These are phyloP conservation scores for Fusarium lateritium DNA, from an alignment of 2,329 filamentous ascomycete species.

Conservation along the genomic window DNA sequence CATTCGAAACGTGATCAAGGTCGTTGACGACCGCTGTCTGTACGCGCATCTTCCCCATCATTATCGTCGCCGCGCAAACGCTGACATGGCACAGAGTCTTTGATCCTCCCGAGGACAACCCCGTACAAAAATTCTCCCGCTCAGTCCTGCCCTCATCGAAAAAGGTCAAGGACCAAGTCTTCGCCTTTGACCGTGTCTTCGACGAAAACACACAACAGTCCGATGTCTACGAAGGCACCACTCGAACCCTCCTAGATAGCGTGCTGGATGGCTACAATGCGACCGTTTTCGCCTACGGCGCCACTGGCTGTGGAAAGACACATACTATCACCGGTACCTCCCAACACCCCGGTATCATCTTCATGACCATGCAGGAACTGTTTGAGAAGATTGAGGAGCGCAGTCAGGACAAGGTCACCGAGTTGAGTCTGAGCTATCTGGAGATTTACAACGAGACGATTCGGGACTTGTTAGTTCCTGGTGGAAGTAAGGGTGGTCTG, in stretches of 20 bases:
- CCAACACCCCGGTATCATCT: slow-evolving; percentile 96
- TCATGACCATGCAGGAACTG: slow-evolving; percentile 98
- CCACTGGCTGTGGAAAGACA: slow-evolving; percentile 97
- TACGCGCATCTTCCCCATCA: slow-evolving; percentile 63
- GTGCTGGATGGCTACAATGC: slow-evolving; percentile 98
- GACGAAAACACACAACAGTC: slow-evolving; percentile 94
- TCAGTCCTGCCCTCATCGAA: slow-evolving; percentile 88
- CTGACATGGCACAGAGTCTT: slow-evolving; percentile 78
- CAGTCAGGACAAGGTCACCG: slow-evolving; percentile 87
- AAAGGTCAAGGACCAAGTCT: slow-evolving; percentile 96
- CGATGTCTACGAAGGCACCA: slow-evolving; percentile 96
- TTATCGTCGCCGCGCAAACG: neutral
- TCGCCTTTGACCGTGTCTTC: slow-evolving; percentile 96
- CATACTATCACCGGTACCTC: slow-evolving; percentile 96
- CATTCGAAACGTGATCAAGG: slow-evolving; percentile 92
- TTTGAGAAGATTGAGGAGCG: slow-evolving; percentile 96
- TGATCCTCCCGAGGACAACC: slow-evolving; percentile 95
- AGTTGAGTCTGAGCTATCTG: slow-evolving; percentile 92
- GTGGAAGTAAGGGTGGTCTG: slow-evolving; percentile 84
- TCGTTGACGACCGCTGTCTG: slow-evolving; percentile 96
- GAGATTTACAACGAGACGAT: slow-evolving; percentile 99
- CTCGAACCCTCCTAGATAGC: slow-evolving; percentile 89
- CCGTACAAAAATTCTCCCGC: slow-evolving; percentile 87
- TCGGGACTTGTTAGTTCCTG: slow-evolving; percentile 90
- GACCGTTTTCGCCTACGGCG: slow-evolving; percentile 98